Conservation (phyloP, 2,329 filamentous ascomycete genomes). For the Lasiodiplodia gonubiensis region DNA sequence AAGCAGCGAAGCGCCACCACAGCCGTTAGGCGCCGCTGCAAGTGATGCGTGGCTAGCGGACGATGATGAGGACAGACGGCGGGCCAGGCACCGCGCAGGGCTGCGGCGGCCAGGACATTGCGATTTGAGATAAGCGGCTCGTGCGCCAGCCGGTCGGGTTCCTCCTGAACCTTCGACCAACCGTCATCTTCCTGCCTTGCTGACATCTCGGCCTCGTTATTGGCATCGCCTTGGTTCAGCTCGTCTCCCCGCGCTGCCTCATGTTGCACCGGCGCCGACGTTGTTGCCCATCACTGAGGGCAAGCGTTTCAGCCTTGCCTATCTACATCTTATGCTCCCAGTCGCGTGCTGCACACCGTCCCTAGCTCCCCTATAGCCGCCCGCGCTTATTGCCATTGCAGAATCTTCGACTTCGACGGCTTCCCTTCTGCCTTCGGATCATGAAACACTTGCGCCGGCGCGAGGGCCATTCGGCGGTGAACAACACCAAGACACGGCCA, state of each 20-base stretch:
- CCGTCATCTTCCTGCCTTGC: slow-evolving; percentile 1
- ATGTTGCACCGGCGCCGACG: neutral
- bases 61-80: too few relatives aligned
- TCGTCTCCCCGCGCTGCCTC: slow-evolving; percentile 1
- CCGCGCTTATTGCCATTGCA: slow-evolving; percentile 5
- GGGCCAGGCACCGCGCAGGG: neutral
- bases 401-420: slow-evolving; percentile 11
- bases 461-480: slow-evolving; percentile 16
- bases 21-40: neutral
- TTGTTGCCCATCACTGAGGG: neutral
- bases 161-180: slow-evolving; percentile 1
- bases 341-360: neutral
- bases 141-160: neutral
- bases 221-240: neutral
- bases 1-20: neutral
- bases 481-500: neutral
- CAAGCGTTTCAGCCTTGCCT: neutral
- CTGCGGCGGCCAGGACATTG: slow-evolving; percentile 8
- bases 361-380: slow-evolving; percentile 13
- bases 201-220: neutral
- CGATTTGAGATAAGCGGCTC: slow-evolving; percentile 4
- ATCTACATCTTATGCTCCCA: neutral
- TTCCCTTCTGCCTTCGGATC: slow-evolving; percentile 10
- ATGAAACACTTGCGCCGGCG: slow-evolving; percentile 14
- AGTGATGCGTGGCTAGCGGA: slow-evolving; percentile 4